Evolutionary conservation across 1,139 yeast genomes (phyloP).

Genomic region (Blastobotrys proliferans): DNA sequence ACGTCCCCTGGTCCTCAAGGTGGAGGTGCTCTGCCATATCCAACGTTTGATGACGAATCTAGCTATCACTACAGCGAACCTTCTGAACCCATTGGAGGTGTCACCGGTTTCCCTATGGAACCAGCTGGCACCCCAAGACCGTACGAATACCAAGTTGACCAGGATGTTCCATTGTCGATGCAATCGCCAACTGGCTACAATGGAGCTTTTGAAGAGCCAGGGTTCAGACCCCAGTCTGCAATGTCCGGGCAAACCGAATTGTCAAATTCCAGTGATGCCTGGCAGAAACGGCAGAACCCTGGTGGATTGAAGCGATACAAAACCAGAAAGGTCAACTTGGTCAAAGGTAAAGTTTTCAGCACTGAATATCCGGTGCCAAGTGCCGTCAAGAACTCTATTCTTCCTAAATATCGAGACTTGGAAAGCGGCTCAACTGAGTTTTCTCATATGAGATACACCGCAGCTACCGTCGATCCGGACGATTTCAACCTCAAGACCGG

Average conservation of each 20-base stretch:
- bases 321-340: constrained; percentile 58
- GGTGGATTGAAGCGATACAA: constrained; percentile 24
- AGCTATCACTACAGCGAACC: constrained; percentile 13
- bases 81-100: constrained; percentile 30
- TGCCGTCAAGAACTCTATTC: constrained; percentile 57
- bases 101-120: constrained; percentile 23
- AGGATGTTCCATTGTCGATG: constrained; percentile 15
- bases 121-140: constrained; percentile 2
- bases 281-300: constrained; percentile 24
- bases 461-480: constrained; percentile 78
- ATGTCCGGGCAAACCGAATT: constrained; percentile 19
- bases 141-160: constrained; percentile 12
- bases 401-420: constrained; percentile 50
- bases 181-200: constrained; percentile 11
- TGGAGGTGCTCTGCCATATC: constrained; percentile 21
- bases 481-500: constrained; percentile 63
- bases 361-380: constrained; percentile 77
- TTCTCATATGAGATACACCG: constrained; percentile 71
- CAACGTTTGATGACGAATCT: constrained; percentile 22
- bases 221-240: constrained; percentile 21
- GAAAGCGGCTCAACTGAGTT: constrained; percentile 67
- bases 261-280: constrained; percentile 22
- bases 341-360: constrained; percentile 65
- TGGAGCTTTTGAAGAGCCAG: too few species aligned
- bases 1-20: neutral